phyloP scores from a whole-genome alignment of 129 eudicot species.

The Chrysanthemum makinoi region DNA sequence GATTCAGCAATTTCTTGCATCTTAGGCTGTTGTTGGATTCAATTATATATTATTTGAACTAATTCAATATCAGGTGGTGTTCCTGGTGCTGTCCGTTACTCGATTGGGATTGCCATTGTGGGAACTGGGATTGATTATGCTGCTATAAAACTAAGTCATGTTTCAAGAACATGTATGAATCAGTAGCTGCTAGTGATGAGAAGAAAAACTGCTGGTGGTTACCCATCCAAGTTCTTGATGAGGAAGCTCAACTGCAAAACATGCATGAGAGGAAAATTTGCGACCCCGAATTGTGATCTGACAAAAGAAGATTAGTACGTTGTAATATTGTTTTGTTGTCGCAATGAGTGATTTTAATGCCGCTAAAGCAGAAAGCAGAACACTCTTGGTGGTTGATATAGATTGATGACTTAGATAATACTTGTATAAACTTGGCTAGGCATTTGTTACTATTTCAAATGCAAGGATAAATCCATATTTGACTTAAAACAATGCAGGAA shows the following conservation, averaged over 20 bases:
- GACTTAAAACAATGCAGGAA: background rate
- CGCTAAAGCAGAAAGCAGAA: slow-evolving; percentile 8
- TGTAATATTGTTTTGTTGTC: slow-evolving; percentile 7
- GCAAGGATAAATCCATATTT: too few species aligned
- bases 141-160: slow-evolving; percentile 46
- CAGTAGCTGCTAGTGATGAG: slow-evolving; percentile 21
- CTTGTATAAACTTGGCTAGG: slow-evolving; percentile 12
- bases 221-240: slow-evolving; percentile 83
- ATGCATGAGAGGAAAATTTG: slow-evolving; percentile 65
- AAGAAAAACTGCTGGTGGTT: slow-evolving; percentile 64
- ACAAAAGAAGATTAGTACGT: slow-evolving; percentile 48
- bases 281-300: slow-evolving; percentile 53
- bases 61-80: slow-evolving; percentile 51
- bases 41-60: too few species aligned
- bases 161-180: slow-evolving; percentile 28
- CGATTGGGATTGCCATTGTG: slow-evolving; percentile 67
- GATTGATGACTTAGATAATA: background rate
- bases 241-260: slow-evolving; percentile 90
- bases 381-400: slow-evolving; percentile 18
- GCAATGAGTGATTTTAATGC: background rate
- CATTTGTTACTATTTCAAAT: background rate
- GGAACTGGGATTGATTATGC: slow-evolving; percentile 84
- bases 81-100: slow-evolving; percentile 70
- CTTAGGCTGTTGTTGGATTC: too few species aligned
- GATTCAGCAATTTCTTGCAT: background rate